These are phyloP conservation scores for Dunaliella primolecta DNA, from an alignment of 139 green algal species.

Conservation along the genomic window DNA sequence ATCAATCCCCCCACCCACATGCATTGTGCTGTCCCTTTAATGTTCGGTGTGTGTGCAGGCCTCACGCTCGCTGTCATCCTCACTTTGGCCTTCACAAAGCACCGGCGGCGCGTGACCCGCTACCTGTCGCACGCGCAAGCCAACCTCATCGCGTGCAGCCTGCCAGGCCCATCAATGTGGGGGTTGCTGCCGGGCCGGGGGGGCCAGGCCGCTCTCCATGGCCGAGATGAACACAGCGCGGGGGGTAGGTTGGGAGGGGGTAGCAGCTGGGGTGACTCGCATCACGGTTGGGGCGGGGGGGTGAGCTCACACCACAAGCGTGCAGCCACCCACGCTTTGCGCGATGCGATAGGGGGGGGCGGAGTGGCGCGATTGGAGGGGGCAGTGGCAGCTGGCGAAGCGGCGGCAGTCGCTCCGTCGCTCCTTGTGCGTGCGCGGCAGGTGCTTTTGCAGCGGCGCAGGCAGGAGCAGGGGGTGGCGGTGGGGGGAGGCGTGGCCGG, in stretches of 20 bases:
- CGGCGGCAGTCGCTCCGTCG: background rate
- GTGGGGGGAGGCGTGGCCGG: background rate
- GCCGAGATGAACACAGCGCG: background rate
- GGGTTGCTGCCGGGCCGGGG: background rate
- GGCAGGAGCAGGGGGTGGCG: background rate
- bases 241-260: background rate
- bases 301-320: constrained; percentile 7
- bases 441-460: background rate
- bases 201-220: background rate
- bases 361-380: background rate
- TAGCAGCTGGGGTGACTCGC: too few species aligned
- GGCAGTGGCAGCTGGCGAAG: background rate
- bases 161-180: background rate
- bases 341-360: background rate
- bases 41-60: too few species aligned
- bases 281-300: background rate
- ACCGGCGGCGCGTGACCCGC: background rate
- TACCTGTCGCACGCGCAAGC: background rate
- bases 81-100: background rate
- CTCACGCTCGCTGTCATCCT: background rate
- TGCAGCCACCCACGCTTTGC: background rate
- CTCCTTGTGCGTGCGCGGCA: background rate
- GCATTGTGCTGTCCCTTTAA: too few species aligned
- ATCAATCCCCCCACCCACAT: too few species aligned
- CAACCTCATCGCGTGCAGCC: background rate